These are phyloP conservation scores for Starmerella scarabaei DNA, from an alignment of 805 yeast genomes.

Conservation along the genomic window DNA sequence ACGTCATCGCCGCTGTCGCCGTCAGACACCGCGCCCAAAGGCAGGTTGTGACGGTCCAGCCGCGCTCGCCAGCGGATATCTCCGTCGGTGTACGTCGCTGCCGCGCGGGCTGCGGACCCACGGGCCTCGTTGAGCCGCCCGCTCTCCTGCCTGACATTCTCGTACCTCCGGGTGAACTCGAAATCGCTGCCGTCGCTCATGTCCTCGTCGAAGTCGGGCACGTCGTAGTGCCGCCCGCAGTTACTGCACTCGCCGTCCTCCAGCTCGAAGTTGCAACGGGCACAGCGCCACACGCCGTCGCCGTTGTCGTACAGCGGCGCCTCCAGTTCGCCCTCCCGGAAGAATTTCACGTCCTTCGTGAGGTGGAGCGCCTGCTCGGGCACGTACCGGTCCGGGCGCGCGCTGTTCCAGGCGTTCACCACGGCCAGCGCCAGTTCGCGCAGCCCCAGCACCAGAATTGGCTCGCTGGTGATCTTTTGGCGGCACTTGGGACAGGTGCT, in stretches of 20 bases:
- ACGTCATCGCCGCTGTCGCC: background rate
- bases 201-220: background rate
- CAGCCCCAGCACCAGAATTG: constrained; percentile 15
- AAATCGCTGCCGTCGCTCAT: background rate
- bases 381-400: constrained; percentile 1
- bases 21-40: too few relatives aligned
- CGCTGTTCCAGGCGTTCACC: constrained; percentile 11
- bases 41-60: too few relatives aligned
- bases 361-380: background rate
- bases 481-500: constrained; percentile 22
- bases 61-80: too few relatives aligned
- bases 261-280: constrained; percentile 59
- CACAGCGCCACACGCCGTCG: constrained; percentile 57
- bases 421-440: constrained; percentile 13
- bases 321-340: background rate
- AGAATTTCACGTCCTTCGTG: background rate
- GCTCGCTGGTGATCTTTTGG: constrained; percentile 8
- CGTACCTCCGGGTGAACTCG: background rate
- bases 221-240: constrained; percentile 33
- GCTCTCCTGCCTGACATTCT: background rate
- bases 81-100: background rate
- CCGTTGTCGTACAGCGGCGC: constrained; percentile 38
- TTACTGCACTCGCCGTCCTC: constrained; percentile 39
- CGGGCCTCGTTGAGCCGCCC: background rate
- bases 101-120: background rate